Base-by-base conservation (phyloP, 805 yeast genomes). In the Wickerhamomyces ciferrii region DNA sequence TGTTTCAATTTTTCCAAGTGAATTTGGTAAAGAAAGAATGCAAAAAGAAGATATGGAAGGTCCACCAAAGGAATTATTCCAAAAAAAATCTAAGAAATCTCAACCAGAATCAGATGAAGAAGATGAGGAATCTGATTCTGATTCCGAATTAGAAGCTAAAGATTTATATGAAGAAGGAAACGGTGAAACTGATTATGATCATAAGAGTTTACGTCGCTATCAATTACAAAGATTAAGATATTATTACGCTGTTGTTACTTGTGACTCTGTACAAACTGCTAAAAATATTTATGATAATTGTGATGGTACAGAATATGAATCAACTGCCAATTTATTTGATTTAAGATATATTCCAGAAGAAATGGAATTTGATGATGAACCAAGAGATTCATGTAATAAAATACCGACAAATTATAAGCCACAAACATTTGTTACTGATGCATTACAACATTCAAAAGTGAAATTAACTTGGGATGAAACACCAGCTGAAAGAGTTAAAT, bases 381-480 rank as follows among this genome's bases (percentile, higher is more conserved):
- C 95, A 38, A 76, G 80, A 54, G 98, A 94, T 57, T 61, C 63
- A 29, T 88, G 97, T 67, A 67, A 70, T 20, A 78, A 78, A 51
- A 69, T 90, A 9, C 96, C 98, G 7, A 67, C 81, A 2, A 78
- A 78, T 42, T 94, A 94, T 66, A 83, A 80, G 54, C 99, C 99
- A 18, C 63, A 68, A 20, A 72, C 75, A 10, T 94, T 94, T 65
- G 87, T 87, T 27, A 94, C 99, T 4, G 97, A 88, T 67, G 99
- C 99, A 0, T 73, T 94, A 49, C 97, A 94, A 63, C 96, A 90
- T 61, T 91, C 98, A 15, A 94, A 91, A 59, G 99, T 94, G 43
- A 91, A 88, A 64, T 74, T 94, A 54, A 91, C 98, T 0, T 94
- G 99, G 99, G 99, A 94, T 66, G 98, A 92, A 68, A 95, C 98